phyloP scores from a whole-genome alignment of 345 rosid genomes.

The Melaleuca quinquenervia region DNA sequence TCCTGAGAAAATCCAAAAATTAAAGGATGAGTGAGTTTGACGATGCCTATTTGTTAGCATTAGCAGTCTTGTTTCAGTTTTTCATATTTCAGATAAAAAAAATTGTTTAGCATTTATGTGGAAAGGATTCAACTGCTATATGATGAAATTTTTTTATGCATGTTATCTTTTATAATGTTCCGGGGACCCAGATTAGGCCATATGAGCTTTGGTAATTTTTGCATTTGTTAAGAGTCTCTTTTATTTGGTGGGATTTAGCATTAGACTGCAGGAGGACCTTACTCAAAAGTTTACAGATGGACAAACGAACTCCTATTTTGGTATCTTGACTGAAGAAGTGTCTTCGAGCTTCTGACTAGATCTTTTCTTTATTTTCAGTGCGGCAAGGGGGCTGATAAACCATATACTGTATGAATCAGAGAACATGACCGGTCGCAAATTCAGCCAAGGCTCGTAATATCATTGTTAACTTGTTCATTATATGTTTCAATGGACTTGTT shows the following conservation, averaged over 20 bases:
- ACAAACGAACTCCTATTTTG: background rate
- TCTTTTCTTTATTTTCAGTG: conserved; percentile 36
- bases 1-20: conserved; percentile 78
- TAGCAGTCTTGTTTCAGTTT: background rate
- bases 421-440: conserved; percentile 67
- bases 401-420: conserved; percentile 81
- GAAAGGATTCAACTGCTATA: background rate
- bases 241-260: background rate
- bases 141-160: background rate
- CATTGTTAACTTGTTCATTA: background rate
- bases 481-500: background rate
- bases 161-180: background rate
- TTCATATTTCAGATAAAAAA: background rate
- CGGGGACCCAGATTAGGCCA: background rate
- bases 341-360: background rate
- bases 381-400: conserved; percentile 93
- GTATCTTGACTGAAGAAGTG: background rate
- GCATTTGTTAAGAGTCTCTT: background rate
- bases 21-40: conserved; percentile 79
- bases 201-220: background rate
- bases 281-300: background rate
- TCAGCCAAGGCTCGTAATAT: conserved; percentile 32
- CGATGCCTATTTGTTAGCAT: background rate
- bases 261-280: background rate
- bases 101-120: background rate